phyloP scores from a whole-genome alignment of 2,329 filamentous ascomycete genomes.

The Curvularia sp. region DNA sequence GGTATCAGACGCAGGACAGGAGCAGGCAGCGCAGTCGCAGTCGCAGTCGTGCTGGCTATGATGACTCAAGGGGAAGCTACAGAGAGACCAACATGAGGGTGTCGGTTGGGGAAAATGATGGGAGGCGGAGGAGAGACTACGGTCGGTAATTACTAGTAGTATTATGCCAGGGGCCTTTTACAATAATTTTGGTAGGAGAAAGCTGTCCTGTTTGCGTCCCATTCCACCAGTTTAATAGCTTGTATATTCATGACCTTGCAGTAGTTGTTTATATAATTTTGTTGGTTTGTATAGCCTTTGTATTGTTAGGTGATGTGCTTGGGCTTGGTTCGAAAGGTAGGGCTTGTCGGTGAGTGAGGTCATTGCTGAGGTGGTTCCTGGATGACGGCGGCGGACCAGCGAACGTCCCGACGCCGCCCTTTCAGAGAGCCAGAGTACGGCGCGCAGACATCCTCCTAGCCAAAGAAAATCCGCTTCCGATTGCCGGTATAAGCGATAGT shows the following conservation, averaged over 20 bases:
- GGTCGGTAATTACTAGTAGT: background rate
- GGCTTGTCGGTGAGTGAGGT: constrained; percentile 11
- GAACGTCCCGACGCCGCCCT: constrained; percentile 8
- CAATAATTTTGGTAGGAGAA: background rate
- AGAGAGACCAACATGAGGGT: constrained; percentile 44
- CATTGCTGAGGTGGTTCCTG: constrained; percentile 10
- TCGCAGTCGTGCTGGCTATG: constrained; percentile 41
- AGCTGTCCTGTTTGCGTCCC: background rate
- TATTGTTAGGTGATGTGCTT: background rate
- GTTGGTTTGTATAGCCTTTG: background rate
- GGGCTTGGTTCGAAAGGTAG: background rate
- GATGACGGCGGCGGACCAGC: constrained; percentile 6
- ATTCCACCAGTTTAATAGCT: background rate
- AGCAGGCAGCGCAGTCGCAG: constrained; percentile 43
- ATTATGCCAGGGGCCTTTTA: background rate
- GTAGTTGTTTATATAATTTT: background rate
- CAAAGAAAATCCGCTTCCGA: constrained; percentile 14
- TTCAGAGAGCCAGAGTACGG: constrained; percentile 1
- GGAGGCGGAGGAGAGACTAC: constrained; percentile 3
- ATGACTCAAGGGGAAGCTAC: constrained; percentile 38
- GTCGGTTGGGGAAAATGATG: constrained; percentile 1
- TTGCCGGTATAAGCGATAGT: constrained; percentile 21
- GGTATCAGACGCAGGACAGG: constrained; percentile 33
- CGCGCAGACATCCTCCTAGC: constrained; percentile 15
- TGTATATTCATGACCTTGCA: background rate